These are phyloP conservation scores for Aegilops longissima DNA, from an alignment of 176 grass and related monocot genomes.

Conservation along the genomic window DNA sequence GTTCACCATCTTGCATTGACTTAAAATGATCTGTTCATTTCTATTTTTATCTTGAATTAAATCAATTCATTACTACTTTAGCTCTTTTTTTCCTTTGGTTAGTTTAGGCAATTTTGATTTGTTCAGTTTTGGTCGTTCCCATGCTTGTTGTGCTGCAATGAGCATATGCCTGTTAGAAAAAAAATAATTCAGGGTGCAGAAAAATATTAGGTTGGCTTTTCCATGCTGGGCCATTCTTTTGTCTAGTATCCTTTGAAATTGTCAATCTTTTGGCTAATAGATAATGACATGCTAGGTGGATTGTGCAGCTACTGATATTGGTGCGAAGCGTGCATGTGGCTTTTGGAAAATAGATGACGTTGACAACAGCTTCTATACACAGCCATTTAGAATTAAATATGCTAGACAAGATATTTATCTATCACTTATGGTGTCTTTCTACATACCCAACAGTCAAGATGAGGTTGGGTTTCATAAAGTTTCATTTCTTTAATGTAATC, in stretches of 20 bases:
- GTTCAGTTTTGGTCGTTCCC: background rate
- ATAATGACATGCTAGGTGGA: slow-evolving; percentile 84
- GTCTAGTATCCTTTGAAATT: slow-evolving; percentile 4
- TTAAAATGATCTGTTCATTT: background rate
- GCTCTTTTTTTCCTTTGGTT: background rate
- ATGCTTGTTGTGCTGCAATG: background rate
- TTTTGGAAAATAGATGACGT: slow-evolving; percentile 84
- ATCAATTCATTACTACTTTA: slow-evolving; percentile 1
- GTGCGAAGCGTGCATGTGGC: slow-evolving; percentile 56
- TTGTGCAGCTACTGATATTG: slow-evolving; percentile 82
- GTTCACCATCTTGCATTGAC: background rate
- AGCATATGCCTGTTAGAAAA: background rate
- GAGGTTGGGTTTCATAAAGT: slow-evolving; percentile 56
- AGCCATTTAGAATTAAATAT: slow-evolving; percentile 84
- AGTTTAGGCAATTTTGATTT: slow-evolving; percentile 6
- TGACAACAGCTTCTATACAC: slow-evolving; percentile 89
- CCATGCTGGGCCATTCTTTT: slow-evolving; percentile 10
- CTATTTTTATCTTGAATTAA: background rate
- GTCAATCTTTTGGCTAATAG: slow-evolving; percentile 61
- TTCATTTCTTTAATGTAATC: slow-evolving; percentile 23
- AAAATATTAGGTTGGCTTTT: background rate
- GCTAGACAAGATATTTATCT: slow-evolving; percentile 91
- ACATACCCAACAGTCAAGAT: slow-evolving; percentile 61
- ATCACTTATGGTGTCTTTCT: slow-evolving; percentile 92
- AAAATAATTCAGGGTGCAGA: background rate